A percentile compares a stretch with the other conserved stretches of the same genome.
phyloP scores from a whole-genome alignment of 805 yeast genomes.

The Nematodospora valgi region DNA sequence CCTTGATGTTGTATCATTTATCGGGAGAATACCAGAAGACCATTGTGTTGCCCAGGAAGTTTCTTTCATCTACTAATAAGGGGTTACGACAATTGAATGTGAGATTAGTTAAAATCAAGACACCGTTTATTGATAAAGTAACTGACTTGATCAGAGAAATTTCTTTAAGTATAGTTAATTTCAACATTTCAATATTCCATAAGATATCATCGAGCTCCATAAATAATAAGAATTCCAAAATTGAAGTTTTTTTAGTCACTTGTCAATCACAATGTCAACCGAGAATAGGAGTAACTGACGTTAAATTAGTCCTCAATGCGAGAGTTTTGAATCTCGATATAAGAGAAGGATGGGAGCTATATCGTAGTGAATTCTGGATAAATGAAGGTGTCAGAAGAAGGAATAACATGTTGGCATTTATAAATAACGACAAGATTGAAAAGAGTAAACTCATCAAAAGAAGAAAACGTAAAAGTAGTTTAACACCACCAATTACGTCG shows the following conservation, averaged over 20 bases:
- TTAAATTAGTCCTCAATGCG: conserved; percentile 77
- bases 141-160: conserved; percentile 37
- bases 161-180: conserved; percentile 26
- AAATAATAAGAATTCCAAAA: conserved; percentile 26
- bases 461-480: conserved; percentile 15
- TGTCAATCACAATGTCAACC: conserved; percentile 51
- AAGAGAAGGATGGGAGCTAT: conserved; percentile 93
- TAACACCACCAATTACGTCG: background rate
- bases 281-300: conserved; percentile 66
- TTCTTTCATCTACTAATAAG: conserved; percentile 78
- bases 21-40: conserved; percentile 90
- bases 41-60: conserved; percentile 75
- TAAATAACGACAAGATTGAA: conserved; percentile 9
- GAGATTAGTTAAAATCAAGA: conserved; percentile 62
- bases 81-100: conserved; percentile 83
- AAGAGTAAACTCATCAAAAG: conserved; percentile 7
- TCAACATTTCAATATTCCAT: conserved; percentile 29
- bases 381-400: conserved; percentile 69
- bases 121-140: conserved; percentile 29
- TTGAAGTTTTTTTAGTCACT: conserved; percentile 38
- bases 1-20: conserved; percentile 72
- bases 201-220: conserved; percentile 30
- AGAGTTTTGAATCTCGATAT: conserved; percentile 77
- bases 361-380: conserved; percentile 91
- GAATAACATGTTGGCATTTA: conserved; percentile 30